These are phyloP conservation scores for Russula earlei DNA, from an alignment of 768 basidiomycete species.

Conservation along the genomic window DNA sequence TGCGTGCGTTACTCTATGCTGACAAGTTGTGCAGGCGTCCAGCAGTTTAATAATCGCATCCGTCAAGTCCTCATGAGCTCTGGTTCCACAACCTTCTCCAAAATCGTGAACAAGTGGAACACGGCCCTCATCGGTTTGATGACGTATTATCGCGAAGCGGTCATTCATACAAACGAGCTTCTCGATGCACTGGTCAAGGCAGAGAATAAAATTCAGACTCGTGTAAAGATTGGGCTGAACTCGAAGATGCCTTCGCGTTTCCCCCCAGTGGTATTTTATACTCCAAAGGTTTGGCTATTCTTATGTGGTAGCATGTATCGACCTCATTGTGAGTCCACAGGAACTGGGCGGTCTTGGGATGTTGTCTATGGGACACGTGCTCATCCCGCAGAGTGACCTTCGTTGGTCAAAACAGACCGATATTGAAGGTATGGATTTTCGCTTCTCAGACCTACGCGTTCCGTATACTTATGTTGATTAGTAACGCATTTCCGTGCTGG, in stretches of 20 bases:
- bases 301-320: not conserved
- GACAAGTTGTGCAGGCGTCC: conserved; percentile 47
- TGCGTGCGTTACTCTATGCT: conserved; percentile 3
- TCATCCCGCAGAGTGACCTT: conserved; percentile 96
- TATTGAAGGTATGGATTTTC: conserved; percentile 52
- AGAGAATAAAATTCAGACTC: conserved; percentile 99
- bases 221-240: conserved; percentile 99
- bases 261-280: conserved; percentile 94
- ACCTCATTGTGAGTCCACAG: conserved; percentile 27
- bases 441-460: not conserved
- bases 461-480: conserved; percentile 23
- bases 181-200: conserved; percentile 95
- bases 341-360: conserved; percentile 97
- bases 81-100: conserved; percentile 96
- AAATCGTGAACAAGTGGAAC: conserved; percentile 99
- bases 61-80: conserved; percentile 97
- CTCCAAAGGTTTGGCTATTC: conserved; percentile 57
- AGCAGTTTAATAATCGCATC: conserved; percentile 96
- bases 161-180: conserved; percentile 94
- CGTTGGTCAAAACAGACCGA: conserved; percentile 99
- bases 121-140: conserved; percentile 91
- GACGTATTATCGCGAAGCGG: conserved; percentile 97
- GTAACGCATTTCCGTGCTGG: conserved; percentile 99
- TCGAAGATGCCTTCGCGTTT: conserved; percentile 99
- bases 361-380: conserved; percentile 98